These are phyloP conservation scores for Abrus pulchellus DNA, from an alignment of 306 rosid species.

Conservation along the genomic window DNA sequence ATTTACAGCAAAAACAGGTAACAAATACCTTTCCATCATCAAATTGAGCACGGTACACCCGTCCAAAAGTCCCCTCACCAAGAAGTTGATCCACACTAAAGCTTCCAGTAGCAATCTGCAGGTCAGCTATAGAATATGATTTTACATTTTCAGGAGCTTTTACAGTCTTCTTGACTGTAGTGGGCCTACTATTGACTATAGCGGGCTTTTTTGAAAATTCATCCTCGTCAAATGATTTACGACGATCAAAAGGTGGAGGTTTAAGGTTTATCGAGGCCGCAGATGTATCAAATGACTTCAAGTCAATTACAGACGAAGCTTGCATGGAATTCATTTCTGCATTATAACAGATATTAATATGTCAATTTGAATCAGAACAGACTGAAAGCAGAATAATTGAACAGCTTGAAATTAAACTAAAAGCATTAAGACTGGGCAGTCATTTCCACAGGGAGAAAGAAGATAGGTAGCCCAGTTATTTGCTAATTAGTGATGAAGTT, in stretches of 20 bases:
- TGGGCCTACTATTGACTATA: conserved; percentile 59
- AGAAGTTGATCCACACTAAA: conserved; percentile 87
- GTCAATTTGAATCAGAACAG: conserved; percentile 20
- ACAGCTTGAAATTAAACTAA: conserved; percentile 14
- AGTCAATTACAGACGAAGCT: conserved; percentile 62
- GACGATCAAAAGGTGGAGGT: conserved; percentile 95
- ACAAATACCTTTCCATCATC: conserved; percentile 86
- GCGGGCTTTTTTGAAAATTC: conserved; percentile 69
- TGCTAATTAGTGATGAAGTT: conserved; percentile 18
- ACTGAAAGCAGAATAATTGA: conserved; percentile 3
- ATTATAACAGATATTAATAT: conserved; percentile 43
- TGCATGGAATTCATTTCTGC: conserved; percentile 81
- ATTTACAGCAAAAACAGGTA: conserved; percentile 19
- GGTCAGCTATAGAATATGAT: conserved; percentile 87
- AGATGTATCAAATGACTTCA: conserved; percentile 69
- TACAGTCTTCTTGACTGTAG: conserved; percentile 63
- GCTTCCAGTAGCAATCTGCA: conserved; percentile 98
- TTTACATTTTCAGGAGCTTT: conserved; percentile 71
- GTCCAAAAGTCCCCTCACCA: conserved; percentile 96
- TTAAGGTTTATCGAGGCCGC: conserved; percentile 70
- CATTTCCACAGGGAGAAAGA: background rate
- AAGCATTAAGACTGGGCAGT: conserved; percentile 5
- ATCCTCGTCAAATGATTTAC: conserved; percentile 81
- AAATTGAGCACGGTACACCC: conserved; percentile 91
- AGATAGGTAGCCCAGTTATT: conserved; percentile 6